Conservation (phyloP, 2,329 filamentous ascomycete genomes). For the Pseudocercospora ulei region DNA sequence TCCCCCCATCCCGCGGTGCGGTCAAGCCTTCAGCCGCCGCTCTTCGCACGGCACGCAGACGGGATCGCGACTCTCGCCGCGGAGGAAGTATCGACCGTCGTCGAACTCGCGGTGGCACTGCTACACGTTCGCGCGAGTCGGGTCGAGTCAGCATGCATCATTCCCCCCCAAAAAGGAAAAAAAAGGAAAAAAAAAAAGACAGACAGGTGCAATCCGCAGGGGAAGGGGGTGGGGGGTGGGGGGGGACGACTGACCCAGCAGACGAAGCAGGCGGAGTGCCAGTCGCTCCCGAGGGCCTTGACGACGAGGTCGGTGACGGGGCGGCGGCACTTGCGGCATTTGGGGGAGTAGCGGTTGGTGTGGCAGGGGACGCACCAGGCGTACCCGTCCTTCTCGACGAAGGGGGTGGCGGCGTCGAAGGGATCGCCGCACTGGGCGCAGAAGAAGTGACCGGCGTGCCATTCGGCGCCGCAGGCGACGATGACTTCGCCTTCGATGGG, state of each 20-base stretch:
- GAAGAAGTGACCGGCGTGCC: constrained; percentile 97
- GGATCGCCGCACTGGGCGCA: constrained; percentile 94
- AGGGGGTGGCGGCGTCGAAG: constrained; percentile 57
- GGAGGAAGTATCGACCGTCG: constrained; percentile 55
- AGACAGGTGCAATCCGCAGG: too few relatives aligned
- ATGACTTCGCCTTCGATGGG: constrained; percentile 93
- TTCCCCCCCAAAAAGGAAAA: too few relatives aligned
- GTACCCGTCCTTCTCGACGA: constrained; percentile 95
- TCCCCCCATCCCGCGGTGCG: background rate
- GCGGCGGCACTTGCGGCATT: constrained; percentile 74
- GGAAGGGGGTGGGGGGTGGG: too few relatives aligned
- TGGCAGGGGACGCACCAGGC: constrained; percentile 94
- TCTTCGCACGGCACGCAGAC: constrained; percentile 56
- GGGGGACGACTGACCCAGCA: constrained; percentile 48
- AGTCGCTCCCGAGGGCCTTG: constrained; percentile 78
- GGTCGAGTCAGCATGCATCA: constrained; percentile 7
- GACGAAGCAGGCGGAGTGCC: constrained; percentile 86
- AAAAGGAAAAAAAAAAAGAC: too few relatives aligned
- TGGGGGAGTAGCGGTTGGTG: constrained; percentile 78
- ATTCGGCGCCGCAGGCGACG: constrained; percentile 86
- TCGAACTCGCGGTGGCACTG: constrained; percentile 53
- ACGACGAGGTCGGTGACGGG: constrained; percentile 86
- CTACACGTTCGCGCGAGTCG: too few relatives aligned
- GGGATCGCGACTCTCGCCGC: constrained; percentile 49
- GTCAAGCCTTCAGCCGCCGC: constrained; percentile 48